Conservation (phyloP, 2,329 filamentous ascomycete genomes). For the Coniochaeta hoffmannii region DNA sequence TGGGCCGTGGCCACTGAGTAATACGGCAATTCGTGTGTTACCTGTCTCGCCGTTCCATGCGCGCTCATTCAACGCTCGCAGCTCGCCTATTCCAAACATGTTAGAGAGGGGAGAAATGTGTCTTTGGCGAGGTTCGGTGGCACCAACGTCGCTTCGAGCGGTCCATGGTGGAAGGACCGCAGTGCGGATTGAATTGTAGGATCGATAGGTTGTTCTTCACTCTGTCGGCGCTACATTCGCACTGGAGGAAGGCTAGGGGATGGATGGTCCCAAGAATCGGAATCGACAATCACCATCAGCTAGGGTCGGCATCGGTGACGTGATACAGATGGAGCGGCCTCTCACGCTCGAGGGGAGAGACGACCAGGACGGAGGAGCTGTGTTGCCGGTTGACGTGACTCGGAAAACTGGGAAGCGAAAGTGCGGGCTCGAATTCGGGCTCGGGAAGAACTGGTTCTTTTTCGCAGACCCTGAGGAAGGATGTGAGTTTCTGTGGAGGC, state of each 20-base stretch:
- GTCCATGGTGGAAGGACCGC: constrained; percentile 46
- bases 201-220: constrained; percentile 10
- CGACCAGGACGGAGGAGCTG: not conserved
- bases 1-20: not conserved
- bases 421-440: not conserved
- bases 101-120: constrained; percentile 12
- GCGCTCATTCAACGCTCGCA: constrained; percentile 79
- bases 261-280: constrained; percentile 30
- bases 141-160: constrained; percentile 55
- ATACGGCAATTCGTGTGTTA: constrained; percentile 30
- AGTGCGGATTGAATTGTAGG: constrained; percentile 21
- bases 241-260: constrained; percentile 28
- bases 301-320: constrained; percentile 35
- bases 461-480: not conserved
- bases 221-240: constrained; percentile 39
- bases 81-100: constrained; percentile 56
- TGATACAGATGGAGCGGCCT: constrained; percentile 10
- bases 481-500: not conserved
- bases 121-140: not conserved
- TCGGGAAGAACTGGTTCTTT: not conserved
- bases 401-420: not conserved
- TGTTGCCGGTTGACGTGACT: not conserved
- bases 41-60: constrained; percentile 87
- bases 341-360: not conserved
- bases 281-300: constrained; percentile 31